Base-by-base conservation (phyloP, 1,284 basidiomycete species). In the Leccinum variabile region DNA sequence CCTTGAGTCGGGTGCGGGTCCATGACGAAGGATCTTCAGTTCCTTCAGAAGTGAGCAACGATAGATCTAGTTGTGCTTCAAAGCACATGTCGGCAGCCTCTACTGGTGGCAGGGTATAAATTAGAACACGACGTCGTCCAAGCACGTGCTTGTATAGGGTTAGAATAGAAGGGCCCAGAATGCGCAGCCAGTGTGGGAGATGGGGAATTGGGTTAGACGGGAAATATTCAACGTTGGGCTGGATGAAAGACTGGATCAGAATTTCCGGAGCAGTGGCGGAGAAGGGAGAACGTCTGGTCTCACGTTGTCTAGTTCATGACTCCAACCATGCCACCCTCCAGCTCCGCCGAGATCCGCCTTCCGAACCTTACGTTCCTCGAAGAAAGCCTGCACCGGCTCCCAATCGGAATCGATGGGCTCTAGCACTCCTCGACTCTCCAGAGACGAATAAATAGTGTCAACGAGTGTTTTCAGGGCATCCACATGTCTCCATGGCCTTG, bases 111-210 rank as follows among this genome's bases (percentile, higher is more conserved):
- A 85, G 78, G 0, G 90, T 91, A 70, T 90, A 90, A 50, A 93
- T 87, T 33, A 93, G 77, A 18, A 93, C 84, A 14, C 91, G 80
- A 61, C 81, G 82, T 6, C 90, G 82, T 1, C 86, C 86, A 5
- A 93, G 80, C 14, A 91, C 82, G 67, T 91, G 85, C 69, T 92
- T 92, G 77, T 91, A 91, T 1, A 92, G 75, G 0, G 89, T 92
- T 33, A 92, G 75, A 1, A 84, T 84, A 1, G 89, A 90, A 0
- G 91, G 90, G 0, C 91, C 91, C 28, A 93, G 79, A 60, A 91
- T 86, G 46, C 87, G 86, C 25, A 92, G 77, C 18, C 35, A 85
- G 72, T 44, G 86, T 82, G 69, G 64, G 56, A 71, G 65, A 52
- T 71, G 70, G 7, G 69, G 66, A 9, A 65, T 70, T 5, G 89